These are phyloP conservation scores for Penicillium thymicola DNA, from an alignment of 2,329 filamentous ascomycete species.

Conservation along the genomic window DNA sequence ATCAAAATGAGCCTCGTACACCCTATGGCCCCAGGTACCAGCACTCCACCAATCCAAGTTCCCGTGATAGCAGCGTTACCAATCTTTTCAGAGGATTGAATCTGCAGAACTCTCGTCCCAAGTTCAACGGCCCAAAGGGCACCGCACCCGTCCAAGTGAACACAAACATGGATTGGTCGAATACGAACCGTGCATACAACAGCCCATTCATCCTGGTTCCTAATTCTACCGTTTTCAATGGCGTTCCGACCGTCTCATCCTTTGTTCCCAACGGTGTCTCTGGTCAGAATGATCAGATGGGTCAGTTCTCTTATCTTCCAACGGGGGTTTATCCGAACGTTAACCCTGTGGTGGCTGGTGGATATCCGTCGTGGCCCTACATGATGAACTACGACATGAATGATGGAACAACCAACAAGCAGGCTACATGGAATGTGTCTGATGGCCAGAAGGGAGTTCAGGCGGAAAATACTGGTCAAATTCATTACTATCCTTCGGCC, in stretches of 20 bases:
- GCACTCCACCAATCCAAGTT: constrained; percentile 13
- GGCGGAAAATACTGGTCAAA: constrained; percentile 58
- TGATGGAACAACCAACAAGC: constrained; percentile 36
- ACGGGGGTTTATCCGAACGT: constrained; percentile 38
- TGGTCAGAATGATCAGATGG: constrained; percentile 32
- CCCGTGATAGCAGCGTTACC: constrained; percentile 20
- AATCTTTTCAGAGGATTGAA: constrained; percentile 28
- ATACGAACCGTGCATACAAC: constrained; percentile 29
- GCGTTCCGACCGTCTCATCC: constrained; percentile 28
- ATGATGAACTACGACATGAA: constrained; percentile 35
- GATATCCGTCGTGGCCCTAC: constrained; percentile 38
- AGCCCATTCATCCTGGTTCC: constrained; percentile 33
- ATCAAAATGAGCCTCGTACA: constrained; percentile 27
- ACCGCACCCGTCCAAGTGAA: constrained; percentile 25
- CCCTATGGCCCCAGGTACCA: constrained; percentile 24
- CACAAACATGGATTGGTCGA: constrained; percentile 27
- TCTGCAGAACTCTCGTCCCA: constrained; percentile 30
- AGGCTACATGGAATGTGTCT: constrained; percentile 40
- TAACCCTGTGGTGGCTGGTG: constrained; percentile 31
- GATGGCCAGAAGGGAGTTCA: constrained; percentile 50
- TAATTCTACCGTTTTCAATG: constrained; percentile 33
- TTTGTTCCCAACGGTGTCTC: constrained; percentile 30
- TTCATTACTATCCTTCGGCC: constrained; percentile 59
- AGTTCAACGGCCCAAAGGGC: constrained; percentile 28
- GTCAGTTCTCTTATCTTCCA: constrained; percentile 37